These are phyloP conservation scores for Trichoderma cornu-damae DNA, from an alignment of 2,329 filamentous ascomycete genomes.

Conservation along the genomic window DNA sequence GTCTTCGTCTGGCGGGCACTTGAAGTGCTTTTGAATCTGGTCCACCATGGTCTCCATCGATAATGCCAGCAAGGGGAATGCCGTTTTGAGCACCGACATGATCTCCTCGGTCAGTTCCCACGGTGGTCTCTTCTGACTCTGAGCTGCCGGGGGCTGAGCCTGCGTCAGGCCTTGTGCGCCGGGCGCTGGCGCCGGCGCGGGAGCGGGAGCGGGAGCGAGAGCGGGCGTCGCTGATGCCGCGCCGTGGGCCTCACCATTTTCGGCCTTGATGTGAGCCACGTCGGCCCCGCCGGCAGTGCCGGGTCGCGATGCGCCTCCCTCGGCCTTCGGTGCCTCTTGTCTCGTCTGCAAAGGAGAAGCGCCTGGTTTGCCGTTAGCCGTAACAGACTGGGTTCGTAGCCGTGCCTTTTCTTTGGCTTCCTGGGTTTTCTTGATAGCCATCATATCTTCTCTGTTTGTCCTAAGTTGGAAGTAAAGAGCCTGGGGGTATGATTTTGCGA, in stretches of 20 bases:
- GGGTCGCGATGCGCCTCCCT: constrained; percentile 41
- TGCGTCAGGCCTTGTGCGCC: constrained; percentile 20
- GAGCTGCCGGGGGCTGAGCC: constrained; percentile 25
- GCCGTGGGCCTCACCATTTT: constrained; percentile 36
- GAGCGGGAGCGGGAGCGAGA: constrained; percentile 24
- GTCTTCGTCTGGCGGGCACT: constrained; percentile 96
- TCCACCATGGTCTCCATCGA: constrained; percentile 99
- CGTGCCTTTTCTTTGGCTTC: constrained; percentile 64
- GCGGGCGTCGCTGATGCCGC: constrained; percentile 25
- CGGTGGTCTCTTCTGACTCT: constrained; percentile 64
- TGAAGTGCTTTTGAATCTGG: constrained; percentile 98
- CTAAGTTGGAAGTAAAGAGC: constrained; percentile 92
- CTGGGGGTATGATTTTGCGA: constrained; percentile 94
- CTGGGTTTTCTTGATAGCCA: constrained; percentile 83
- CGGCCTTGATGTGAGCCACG: constrained; percentile 41
- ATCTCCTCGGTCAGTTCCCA: constrained; percentile 98
- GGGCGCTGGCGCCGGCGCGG: constrained; percentile 23
- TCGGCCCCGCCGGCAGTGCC: constrained; percentile 47
- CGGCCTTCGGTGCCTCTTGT: constrained; percentile 43
- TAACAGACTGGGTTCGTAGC: constrained; percentile 43
- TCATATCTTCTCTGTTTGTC: constrained; percentile 91
- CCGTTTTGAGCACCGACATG: constrained; percentile 90
- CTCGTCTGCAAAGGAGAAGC: constrained; percentile 49
- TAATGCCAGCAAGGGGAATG: constrained; percentile 88
- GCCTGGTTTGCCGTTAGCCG: constrained; percentile 40